These are phyloP conservation scores for Camelina laxa DNA, from an alignment of 345 rosid genomes.

Conservation along the genomic window DNA sequence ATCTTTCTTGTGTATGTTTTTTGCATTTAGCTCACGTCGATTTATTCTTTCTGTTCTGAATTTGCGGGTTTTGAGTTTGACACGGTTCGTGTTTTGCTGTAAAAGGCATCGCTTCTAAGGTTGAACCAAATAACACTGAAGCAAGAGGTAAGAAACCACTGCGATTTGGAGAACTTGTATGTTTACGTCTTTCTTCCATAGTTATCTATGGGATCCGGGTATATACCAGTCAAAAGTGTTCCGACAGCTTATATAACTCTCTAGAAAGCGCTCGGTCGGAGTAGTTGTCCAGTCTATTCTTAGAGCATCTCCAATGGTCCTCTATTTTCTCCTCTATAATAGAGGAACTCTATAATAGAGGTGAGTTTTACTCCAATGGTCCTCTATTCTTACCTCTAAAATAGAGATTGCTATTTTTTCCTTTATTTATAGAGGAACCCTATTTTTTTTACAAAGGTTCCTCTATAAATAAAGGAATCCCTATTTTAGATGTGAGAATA, in stretches of 20 bases:
- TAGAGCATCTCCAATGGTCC: no score
- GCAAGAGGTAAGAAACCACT: constrained; percentile 45
- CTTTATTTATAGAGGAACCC: no score
- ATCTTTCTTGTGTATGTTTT: constrained; percentile 59
- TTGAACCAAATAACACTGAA: constrained; percentile 31
- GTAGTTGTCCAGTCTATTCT: not conserved
- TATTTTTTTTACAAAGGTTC: no score
- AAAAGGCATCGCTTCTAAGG: constrained; percentile 60
- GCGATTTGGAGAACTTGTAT: not conserved
- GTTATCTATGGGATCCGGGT: not conserved
- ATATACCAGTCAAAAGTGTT: not conserved
- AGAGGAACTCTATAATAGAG: no score
- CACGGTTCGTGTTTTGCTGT: constrained; percentile 26
- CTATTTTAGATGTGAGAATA: no score
- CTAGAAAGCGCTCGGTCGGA: not conserved
- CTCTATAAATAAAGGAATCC: no score
- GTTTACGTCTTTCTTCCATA: not conserved
- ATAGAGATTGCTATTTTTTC: no score
- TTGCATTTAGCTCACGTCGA: constrained; percentile 3
- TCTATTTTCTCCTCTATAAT: no score
- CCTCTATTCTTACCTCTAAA: no score
- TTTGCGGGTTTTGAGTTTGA: constrained; percentile 1
- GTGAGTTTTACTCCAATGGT: no score
- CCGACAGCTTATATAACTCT: not conserved
- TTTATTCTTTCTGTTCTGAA: not conserved